Conservation (phyloP, 768 basidiomycete genomes). For the Mycena leptocephala region DNA sequence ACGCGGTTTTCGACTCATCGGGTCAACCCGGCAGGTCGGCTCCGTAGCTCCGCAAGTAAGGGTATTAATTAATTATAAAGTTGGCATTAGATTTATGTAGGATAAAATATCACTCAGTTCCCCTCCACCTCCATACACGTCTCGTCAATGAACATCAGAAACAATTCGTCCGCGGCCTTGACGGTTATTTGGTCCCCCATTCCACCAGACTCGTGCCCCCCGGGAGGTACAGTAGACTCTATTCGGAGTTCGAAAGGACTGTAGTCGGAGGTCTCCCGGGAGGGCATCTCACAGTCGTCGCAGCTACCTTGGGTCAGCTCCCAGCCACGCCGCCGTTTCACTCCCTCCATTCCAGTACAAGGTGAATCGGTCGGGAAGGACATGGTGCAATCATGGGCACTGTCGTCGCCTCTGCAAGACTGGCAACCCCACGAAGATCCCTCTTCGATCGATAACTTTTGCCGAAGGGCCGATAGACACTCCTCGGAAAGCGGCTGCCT, state of each 20-base stretch:
- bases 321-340: background rate
- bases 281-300: slow-evolving; percentile 16
- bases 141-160: slow-evolving; percentile 31
- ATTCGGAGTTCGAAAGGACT: background rate
- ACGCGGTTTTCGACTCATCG: slow-evolving; percentile 1
- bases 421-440: background rate
- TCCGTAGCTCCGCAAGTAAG: too few species aligned
- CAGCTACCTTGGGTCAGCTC: too few species aligned
- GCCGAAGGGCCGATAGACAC: background rate
- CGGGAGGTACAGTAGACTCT: background rate
- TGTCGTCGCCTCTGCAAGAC: background rate
- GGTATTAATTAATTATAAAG: too few species aligned
- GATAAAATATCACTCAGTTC: background rate
- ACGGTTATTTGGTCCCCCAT: slow-evolving; percentile 11
- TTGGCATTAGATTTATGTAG: background rate
- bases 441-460: background rate
- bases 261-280: background rate
- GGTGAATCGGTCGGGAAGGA: background rate
- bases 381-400: background rate
- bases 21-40: background rate
- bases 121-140: slow-evolving; percentile 22
- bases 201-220: background rate
- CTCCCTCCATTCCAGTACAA: background rate
- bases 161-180: slow-evolving; percentile 28
- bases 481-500: background rate